These are phyloP conservation scores for Hypomyces rosellus DNA, from an alignment of 2,329 filamentous ascomycete genomes.

Conservation along the genomic window DNA sequence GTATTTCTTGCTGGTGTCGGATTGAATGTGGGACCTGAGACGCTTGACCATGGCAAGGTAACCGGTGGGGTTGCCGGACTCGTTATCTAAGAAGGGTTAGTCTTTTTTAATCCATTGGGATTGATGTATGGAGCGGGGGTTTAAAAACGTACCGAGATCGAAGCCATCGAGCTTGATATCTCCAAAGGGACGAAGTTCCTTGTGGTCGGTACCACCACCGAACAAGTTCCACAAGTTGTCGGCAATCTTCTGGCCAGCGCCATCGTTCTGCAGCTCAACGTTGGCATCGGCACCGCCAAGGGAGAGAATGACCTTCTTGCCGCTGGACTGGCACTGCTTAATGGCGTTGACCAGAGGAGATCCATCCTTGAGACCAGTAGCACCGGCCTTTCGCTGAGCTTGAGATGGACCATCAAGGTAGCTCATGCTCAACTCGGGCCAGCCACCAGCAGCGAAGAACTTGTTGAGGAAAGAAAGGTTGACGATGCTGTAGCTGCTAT, in stretches of 20 bases:
- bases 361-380: constrained; percentile 16
- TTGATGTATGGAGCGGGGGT: too few relatives aligned
- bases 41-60: constrained; percentile 56
- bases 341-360: constrained; percentile 25
- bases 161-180: constrained; percentile 61
- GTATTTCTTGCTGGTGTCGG: constrained; percentile 1
- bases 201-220: constrained; percentile 37
- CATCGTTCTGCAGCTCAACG: constrained; percentile 44
- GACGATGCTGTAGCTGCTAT: constrained; percentile 15
- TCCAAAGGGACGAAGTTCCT: constrained; percentile 57
- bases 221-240: constrained; percentile 62
- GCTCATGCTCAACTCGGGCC: background rate
- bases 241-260: constrained; percentile 47
- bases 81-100: constrained; percentile 23
- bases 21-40: constrained; percentile 43
- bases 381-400: constrained; percentile 14
- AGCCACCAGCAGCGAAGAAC: constrained; percentile 12
- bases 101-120: too few relatives aligned
- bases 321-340: constrained; percentile 52
- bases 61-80: constrained; percentile 53
- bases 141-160: constrained; percentile 42
- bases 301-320: constrained; percentile 64
- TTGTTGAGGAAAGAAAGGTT: constrained; percentile 16
- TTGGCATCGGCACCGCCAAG: constrained; percentile 62
- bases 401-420: constrained; percentile 1